Conservation (phyloP, 1,139 yeast species). For the Lodderomyces elongisporus region DNA sequence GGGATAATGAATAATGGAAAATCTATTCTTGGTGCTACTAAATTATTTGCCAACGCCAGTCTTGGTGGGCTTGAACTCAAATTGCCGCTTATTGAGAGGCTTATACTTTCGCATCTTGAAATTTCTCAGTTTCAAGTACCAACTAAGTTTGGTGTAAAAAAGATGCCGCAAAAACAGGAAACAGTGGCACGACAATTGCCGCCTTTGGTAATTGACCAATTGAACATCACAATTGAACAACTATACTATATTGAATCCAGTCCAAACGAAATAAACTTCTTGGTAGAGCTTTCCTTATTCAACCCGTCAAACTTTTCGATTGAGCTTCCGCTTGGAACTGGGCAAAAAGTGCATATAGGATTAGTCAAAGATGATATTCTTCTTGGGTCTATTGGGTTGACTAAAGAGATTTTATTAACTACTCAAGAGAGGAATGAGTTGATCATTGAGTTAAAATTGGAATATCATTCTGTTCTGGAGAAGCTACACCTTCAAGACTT, state of each 20-base stretch:
- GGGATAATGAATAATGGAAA: conserved; percentile 10
- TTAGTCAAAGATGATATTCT: conserved; percentile 15
- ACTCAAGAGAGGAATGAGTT: conserved; percentile 13
- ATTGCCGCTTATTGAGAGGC: conserved; percentile 18
- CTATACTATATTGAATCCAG: conserved; percentile 23
- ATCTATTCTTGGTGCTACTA: conserved; percentile 1
- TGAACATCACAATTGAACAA: conserved; percentile 21
- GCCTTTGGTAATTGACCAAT: conserved; percentile 12
- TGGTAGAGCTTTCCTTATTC: conserved; percentile 28
- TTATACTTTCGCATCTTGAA: conserved; percentile 16
- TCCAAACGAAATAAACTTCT: conserved; percentile 15
- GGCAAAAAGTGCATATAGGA: conserved; percentile 15
- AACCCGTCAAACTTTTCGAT: conserved; percentile 32
- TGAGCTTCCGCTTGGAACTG: conserved; percentile 16
- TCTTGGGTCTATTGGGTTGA: conserved; percentile 14
- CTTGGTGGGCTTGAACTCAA: conserved; percentile 17
- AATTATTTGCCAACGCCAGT: conserved; percentile 14
- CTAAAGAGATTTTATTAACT: conserved; percentile 17
- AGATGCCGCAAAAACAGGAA: not conserved
- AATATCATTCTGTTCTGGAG: conserved; percentile 9
- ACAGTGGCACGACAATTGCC: too few relatives aligned
- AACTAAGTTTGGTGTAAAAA: not conserved
- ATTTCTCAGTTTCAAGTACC: conserved; percentile 7
- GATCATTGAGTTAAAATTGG: conserved; percentile 12
- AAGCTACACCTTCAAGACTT: conserved; percentile 12